Base-by-base conservation (phyloP, 192 early-diverging fungal species). In the Funneliformis mosseae region DNA sequence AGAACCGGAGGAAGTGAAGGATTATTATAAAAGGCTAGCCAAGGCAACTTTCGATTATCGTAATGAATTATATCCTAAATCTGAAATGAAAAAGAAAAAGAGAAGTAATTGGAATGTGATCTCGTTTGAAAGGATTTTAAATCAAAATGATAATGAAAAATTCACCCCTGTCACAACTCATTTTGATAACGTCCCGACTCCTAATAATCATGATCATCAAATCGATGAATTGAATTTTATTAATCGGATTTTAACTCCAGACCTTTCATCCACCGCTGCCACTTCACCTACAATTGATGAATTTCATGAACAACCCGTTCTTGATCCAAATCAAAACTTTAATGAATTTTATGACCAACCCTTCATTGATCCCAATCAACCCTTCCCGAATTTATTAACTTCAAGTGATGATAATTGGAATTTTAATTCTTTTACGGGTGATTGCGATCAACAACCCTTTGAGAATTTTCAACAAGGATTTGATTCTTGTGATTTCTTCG, bases 1-100 rank as follows among this genome's bases (percentile, higher is more conserved):
- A 28, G 67, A 69, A 69, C 67, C 67, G 39, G 23, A 28, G 67
- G 39, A 69, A 28, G 67, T 69, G 16, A 69, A 69, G n/a, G 28
- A 14, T 41, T 28, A 69, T 18, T 69, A 69, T 21, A 69, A 69
- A 41, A 69, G n/a, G 28, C 27, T 69, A 28, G 67, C 67, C n/a
- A 69, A 69, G 28, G 67, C 25, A 69, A 27, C 67, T 39, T 39
- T 39, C 28, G 67, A 69, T 69, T 69, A 39, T 39, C 39, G 39
- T 41, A 39, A 69, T 41, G 18, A 25, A 25, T 41, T 69, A 41
- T 69, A 38, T 33, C 67, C 67, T 18, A 69, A 69, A 69, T 16
- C 67, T 27, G 39, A 28, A 39, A 28, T 6, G 9, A 41, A 28
- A 28, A 69, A 14, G 9, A 41, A 28, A 28, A 28, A 28, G 28